A percentile compares a stretch with the other conserved stretches of the same genome.
Conservation (phyloP, 2,329 filamentous ascomycete species). For the Aspergillus aculeatinus region DNA sequence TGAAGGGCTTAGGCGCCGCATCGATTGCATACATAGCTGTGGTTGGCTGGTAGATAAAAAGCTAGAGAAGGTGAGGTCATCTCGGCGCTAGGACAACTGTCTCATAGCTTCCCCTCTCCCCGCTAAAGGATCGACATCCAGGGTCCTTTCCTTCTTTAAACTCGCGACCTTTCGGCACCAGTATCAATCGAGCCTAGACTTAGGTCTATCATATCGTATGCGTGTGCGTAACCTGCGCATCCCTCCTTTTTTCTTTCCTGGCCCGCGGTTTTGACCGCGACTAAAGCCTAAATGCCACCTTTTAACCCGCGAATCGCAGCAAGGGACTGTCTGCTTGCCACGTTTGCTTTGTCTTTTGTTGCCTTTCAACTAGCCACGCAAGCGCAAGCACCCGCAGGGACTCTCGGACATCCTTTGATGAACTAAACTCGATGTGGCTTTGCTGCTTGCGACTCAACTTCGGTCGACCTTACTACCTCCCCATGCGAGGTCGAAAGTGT, state of each 20-base stretch:
- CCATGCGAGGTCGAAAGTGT: neutral
- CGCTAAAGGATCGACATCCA: constrained; percentile 15
- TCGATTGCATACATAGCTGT: neutral
- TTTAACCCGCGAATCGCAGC: constrained; percentile 2
- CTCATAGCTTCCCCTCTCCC: neutral
- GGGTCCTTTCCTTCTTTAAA: constrained; percentile 9
- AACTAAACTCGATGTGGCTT: neutral
- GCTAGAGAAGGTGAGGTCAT: neutral
- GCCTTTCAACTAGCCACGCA: neutral
- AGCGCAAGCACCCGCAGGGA: neutral
- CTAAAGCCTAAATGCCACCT: neutral
- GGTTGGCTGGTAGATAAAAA: neutral
- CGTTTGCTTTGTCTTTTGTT: neutral
- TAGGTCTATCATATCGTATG: constrained; percentile 3
- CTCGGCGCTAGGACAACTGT: neutral
- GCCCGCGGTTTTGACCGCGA: neutral
- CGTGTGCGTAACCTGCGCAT: neutral
- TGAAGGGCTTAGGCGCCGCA: neutral
- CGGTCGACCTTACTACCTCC: neutral
- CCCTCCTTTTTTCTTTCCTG: neutral
- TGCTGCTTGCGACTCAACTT: neutral
- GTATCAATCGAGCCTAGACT: constrained; percentile 9
- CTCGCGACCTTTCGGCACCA: neutral
- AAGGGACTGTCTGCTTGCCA: constrained; percentile 1
- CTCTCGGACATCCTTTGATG: neutral